These are phyloP conservation scores for Buxus sempervirens DNA, from an alignment of 164 flowering plant genomes.

Conservation along the genomic window DNA sequence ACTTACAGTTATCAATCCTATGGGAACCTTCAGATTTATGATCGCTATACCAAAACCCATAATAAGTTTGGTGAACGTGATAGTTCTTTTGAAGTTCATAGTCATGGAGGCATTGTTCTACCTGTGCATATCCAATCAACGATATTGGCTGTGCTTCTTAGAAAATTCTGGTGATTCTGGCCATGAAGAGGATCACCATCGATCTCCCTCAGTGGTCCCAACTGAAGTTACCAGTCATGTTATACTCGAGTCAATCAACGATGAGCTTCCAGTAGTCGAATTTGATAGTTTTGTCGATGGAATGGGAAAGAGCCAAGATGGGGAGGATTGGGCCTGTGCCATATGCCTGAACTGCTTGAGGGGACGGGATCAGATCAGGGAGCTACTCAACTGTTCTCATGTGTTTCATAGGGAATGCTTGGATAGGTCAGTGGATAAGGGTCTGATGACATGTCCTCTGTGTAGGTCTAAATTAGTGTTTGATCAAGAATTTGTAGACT, in stretches of 20 bases:
- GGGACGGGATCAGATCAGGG: conserved; percentile 22
- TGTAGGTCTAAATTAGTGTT: conserved; percentile 26
- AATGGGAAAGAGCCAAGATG: conserved; percentile 1
- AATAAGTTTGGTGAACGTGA: too few relatives aligned
- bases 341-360: conserved; percentile 27
- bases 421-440: conserved; percentile 35
- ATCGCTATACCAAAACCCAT: too few relatives aligned
- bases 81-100: too few relatives aligned
- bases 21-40: too few relatives aligned
- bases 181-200: neutral
- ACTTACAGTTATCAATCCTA: too few relatives aligned
- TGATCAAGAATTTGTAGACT: neutral
- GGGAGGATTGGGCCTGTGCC: conserved; percentile 9
- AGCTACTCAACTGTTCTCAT: conserved; percentile 30
- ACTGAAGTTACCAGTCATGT: neutral
- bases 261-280: conserved; percentile 8
- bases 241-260: conserved; percentile 1
- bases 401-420: conserved; percentile 35
- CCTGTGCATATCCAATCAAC: too few relatives aligned
- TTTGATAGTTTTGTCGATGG: conserved; percentile 6
- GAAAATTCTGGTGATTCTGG: neutral
- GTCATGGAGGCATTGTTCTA: too few relatives aligned
- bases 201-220: neutral
- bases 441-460: conserved; percentile 36
- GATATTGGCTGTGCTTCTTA: too few relatives aligned